Conservation (phyloP, 2,329 filamentous ascomycete species). For the Fusarium albosuccineum region DNA sequence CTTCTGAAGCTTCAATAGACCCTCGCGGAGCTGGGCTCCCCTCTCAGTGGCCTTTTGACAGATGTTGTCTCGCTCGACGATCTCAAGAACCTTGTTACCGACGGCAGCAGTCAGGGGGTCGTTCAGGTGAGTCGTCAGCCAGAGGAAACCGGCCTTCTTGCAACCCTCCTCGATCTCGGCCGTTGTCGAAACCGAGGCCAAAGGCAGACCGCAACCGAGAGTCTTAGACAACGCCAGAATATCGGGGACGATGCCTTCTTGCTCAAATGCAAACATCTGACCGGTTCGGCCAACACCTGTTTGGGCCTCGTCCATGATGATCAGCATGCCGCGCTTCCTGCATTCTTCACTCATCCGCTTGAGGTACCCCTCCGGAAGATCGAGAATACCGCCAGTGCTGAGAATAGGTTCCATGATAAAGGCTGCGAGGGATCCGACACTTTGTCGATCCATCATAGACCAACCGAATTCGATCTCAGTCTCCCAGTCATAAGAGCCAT, state of each 20-base stretch:
- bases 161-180: constrained; percentile 60
- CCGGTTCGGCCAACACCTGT: constrained; percentile 69
- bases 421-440: constrained; percentile 68
- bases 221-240: constrained; percentile 60
- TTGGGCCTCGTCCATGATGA: constrained; percentile 72
- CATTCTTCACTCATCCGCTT: constrained; percentile 55
- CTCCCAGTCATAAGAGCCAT: constrained; percentile 75
- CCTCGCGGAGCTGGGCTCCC: constrained; percentile 58
- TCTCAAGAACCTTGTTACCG: constrained; percentile 67
- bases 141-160: constrained; percentile 60
- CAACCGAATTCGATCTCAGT: constrained; percentile 74
- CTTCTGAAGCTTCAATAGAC: constrained; percentile 58
- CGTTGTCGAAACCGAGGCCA: constrained; percentile 64
- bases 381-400: constrained; percentile 60
- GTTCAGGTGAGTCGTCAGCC: constrained; percentile 67
- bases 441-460: constrained; percentile 70
- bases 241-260: constrained; percentile 45
- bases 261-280: constrained; percentile 69
- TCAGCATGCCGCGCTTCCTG: constrained; percentile 65
- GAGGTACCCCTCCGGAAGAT: constrained; percentile 29
- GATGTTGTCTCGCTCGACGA: constrained; percentile 63
- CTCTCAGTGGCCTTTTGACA: constrained; percentile 55
- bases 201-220: constrained; percentile 62
- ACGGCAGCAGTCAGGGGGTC: constrained; percentile 67
- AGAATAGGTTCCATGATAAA: constrained; percentile 73